Percentiles rank a stretch among this genome's conserved stretches.
phyloP scores from a whole-genome alignment of 306 rosid species.

The Glycine tomentella region DNA sequence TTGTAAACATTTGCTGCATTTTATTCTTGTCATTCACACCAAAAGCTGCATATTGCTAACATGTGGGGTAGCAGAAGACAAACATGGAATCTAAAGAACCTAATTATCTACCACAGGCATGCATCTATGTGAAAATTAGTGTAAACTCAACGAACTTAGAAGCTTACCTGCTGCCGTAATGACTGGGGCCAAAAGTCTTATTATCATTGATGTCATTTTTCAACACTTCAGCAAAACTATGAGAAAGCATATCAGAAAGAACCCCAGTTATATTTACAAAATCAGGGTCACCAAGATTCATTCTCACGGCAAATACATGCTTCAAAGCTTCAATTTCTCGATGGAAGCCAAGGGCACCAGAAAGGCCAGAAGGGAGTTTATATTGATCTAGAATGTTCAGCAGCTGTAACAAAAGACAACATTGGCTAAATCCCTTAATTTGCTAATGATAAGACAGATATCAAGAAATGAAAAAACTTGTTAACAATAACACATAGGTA shows the following conservation, averaged over 20 bases:
- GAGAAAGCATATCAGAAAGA: conserved; percentile 83
- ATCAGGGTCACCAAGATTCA: conserved; percentile 91
- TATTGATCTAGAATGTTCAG: conserved; percentile 76
- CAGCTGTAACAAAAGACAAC: conserved; percentile 58
- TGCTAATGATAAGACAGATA: not conserved
- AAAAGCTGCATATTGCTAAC: not conserved
- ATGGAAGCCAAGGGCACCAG: conserved; percentile 79
- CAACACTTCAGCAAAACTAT: conserved; percentile 64
- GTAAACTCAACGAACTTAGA: conserved; percentile 18
- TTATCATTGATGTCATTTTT: conserved; percentile 69
- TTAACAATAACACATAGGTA: not conserved
- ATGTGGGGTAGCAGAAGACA: not conserved
- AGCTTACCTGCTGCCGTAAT: conserved; percentile 80
- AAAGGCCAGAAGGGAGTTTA: conserved; percentile 65
- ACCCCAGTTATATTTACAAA: conserved; percentile 66
- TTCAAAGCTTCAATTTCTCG: conserved; percentile 83
- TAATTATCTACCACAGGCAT: not conserved
- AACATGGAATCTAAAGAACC: not conserved
- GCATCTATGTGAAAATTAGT: not conserved
- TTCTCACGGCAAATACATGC: conserved; percentile 73
- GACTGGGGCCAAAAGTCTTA: conserved; percentile 66
- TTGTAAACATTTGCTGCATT: conserved; percentile 18
- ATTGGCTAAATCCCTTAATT: conserved; percentile 28
- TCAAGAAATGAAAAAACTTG: not conserved
- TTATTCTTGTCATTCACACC: conserved; percentile 38